Evolutionary conservation across 441 rosid species (phyloP), one percentile per base, ranked within the genome.

Genomic region (Jatropha podagrica): DNA sequence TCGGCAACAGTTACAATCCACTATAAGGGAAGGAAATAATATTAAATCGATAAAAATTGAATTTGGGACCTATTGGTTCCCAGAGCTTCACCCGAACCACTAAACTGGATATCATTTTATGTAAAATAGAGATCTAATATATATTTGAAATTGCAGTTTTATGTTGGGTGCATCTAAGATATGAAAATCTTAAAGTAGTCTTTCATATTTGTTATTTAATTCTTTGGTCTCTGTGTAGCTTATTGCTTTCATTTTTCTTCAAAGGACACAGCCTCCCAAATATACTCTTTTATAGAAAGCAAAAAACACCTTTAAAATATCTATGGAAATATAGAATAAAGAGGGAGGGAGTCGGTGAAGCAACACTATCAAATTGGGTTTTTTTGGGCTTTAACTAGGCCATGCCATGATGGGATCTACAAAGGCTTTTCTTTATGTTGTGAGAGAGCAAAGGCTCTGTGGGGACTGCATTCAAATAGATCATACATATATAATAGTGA

Each of bases 231-330:
- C 62, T 72, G 68, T 77, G 26, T 55, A 4, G 56, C 15, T 11
- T 23, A 2, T 80, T 72, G 81, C 84, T 70, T 82, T 77, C 46
- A 76, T 44, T 74, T 73, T 79, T 72, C 51, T 68, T n/a, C 56
- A 42, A 75, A 76, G 77, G 77, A 83, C 89, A 88, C 93, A 81
- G 52, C 80, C 85, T 82, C 94, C 97, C 75, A 85, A 81, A 88
- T 81, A 89, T 87, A 74, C 90, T 88, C 90, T 81, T 79, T 56
- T 78, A 78, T 55, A 69, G 76, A 86, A 83, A 83, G 87, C 83
- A 83, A 78, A 76, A 61, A 61, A 69, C 65, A 73, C 13, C 64
- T 48, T 68, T 49, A 32, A 41, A 59, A 56, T 46, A 26, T 38
- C 2, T 2, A 60, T 42, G 48, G 52, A 63, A 2, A 14, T 11